Conservation (phyloP, 495 filamentous ascomycete genomes). For the Tuber melanosporum region DNA sequence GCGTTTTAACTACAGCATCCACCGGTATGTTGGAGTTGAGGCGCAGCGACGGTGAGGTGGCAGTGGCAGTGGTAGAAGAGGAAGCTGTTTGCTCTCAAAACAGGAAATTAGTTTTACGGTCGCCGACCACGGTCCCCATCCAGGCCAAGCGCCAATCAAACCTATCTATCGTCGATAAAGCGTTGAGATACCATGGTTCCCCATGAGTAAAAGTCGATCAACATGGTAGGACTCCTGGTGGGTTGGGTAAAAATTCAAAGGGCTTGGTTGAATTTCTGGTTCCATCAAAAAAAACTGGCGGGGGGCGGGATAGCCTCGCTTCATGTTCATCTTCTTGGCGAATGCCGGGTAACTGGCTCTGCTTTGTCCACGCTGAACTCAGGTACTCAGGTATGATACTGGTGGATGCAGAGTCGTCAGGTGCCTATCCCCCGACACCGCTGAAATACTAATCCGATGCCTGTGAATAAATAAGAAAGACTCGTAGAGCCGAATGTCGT, state of each 20-base stretch:
- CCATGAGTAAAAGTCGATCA: background rate
- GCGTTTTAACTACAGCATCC: background rate
- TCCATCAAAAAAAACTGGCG: no score
- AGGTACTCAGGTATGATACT: background rate
- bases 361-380: background rate
- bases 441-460: background rate
- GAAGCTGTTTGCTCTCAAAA: background rate
- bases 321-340: background rate
- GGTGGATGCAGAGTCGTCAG: background rate
- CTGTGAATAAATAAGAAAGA: background rate
- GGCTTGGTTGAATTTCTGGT: background rate
- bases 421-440: background rate
- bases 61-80: constrained; percentile 1
- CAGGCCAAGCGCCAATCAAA: background rate
- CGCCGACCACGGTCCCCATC: background rate
- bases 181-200: background rate
- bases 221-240: background rate
- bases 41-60: constrained; percentile 1
- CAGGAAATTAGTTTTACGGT: background rate
- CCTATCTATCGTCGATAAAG: background rate
- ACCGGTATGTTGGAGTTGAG: background rate
- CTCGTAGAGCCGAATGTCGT: background rate
- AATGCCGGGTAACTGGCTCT: constrained; percentile 4
- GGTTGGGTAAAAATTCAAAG: background rate
- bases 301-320: background rate